These are phyloP conservation scores for Vaccinium corymbosum DNA, from an alignment of 148 eudicot genomes.

Conservation along the genomic window DNA sequence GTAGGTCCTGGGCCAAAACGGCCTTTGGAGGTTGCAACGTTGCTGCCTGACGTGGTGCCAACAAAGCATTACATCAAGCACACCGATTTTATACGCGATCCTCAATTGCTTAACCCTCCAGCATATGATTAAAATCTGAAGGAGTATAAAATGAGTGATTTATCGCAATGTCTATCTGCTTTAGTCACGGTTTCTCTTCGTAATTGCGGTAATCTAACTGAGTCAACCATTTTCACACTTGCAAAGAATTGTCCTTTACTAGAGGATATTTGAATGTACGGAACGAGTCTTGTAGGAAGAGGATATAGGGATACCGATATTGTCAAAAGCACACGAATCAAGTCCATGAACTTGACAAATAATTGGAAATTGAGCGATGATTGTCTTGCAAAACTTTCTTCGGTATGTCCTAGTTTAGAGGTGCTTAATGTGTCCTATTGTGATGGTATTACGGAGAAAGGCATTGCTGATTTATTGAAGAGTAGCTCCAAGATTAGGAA, in stretches of 20 bases:
- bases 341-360: constrained; percentile 30
- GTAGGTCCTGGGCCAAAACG: too few species aligned
- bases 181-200: constrained; percentile 35
- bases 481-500: constrained; percentile 35
- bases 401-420: constrained; percentile 54
- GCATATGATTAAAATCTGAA: too few species aligned
- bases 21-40: too few species aligned
- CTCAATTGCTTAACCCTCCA: too few species aligned
- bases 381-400: constrained; percentile 42
- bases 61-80: too few species aligned
- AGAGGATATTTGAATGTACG: constrained; percentile 45
- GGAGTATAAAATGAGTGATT: constrained; percentile 18
- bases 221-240: constrained; percentile 22
- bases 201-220: constrained; percentile 36
- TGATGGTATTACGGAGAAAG: constrained; percentile 34
- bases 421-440: constrained; percentile 48
- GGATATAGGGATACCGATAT: constrained; percentile 22
- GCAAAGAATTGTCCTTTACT: constrained; percentile 44
- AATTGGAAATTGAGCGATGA: constrained; percentile 39
- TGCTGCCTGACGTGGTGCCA: too few species aligned
- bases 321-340: constrained; percentile 30
- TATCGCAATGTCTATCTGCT: constrained; percentile 15
- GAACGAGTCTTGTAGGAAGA: constrained; percentile 34
- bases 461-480: constrained; percentile 41
- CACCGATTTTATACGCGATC: too few species aligned